Conservation (phyloP, 805 yeast species). For the Starmerella apicola region DNA sequence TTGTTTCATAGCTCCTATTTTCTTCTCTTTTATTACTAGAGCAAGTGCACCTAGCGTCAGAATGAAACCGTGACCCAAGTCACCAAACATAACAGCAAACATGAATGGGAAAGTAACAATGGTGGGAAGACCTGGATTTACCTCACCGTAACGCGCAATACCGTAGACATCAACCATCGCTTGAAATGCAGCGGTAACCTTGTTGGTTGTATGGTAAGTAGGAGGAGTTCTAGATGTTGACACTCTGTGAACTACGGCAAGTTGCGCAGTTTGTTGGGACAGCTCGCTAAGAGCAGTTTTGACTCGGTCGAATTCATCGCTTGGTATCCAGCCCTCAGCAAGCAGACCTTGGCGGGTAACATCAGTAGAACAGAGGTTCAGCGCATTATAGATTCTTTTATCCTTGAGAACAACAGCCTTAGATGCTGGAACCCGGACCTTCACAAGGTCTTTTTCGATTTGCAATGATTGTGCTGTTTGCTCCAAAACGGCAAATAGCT, state of each 20-base stretch:
- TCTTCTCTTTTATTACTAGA: slow-evolving; percentile 62
- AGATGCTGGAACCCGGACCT: slow-evolving; percentile 66
- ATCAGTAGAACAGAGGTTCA: slow-evolving; percentile 72
- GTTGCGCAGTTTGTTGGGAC: slow-evolving; percentile 33
- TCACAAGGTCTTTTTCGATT: slow-evolving; percentile 66
- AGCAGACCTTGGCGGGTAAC: slow-evolving; percentile 69
- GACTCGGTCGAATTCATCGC: slow-evolving; percentile 49
- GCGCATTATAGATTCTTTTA: slow-evolving; percentile 62
- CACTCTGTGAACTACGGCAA: slow-evolving; percentile 41
- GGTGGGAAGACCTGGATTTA: slow-evolving; percentile 92
- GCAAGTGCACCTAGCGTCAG: slow-evolving; percentile 59
- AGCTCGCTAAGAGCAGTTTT: slow-evolving; percentile 51
- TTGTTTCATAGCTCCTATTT: slow-evolving; percentile 47
- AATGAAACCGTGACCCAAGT: slow-evolving; percentile 88
- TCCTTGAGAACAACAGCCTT: slow-evolving; percentile 58
- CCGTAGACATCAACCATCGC: slow-evolving; percentile 92
- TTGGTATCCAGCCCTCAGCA: slow-evolving; percentile 97
- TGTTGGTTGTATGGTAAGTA: slow-evolving; percentile 86
- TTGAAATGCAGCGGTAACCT: slow-evolving; percentile 88
- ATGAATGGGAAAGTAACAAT: slow-evolving; percentile 92
- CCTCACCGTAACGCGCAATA: slow-evolving; percentile 82
- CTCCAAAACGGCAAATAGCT: slow-evolving; percentile 46
- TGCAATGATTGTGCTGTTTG: slow-evolving; percentile 54
- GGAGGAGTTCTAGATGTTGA: slow-evolving; percentile 83
- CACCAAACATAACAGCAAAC: slow-evolving; percentile 99